Evolutionary conservation across 2,329 filamentous ascomycete genomes (phyloP).

Genomic region (Whalleya microplaca): DNA sequence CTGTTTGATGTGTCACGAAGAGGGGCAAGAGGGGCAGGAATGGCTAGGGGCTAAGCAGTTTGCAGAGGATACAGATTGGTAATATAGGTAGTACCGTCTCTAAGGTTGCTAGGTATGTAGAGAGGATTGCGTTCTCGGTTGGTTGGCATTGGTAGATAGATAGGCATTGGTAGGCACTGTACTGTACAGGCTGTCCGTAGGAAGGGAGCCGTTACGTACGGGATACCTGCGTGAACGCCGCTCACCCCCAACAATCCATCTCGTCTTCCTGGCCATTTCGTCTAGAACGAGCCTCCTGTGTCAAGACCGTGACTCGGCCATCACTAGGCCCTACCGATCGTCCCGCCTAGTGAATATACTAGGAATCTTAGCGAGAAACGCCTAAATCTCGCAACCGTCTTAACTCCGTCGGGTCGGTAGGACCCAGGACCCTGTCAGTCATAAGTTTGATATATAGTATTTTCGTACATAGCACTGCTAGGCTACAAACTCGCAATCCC

Average conservation of each 20-base stretch:
- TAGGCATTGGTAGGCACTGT: too few species aligned
- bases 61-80: too few species aligned
- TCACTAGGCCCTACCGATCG: neutral
- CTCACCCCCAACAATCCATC: neutral
- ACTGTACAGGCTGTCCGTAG: neutral
- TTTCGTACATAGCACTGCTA: neutral
- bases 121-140: too few species aligned
- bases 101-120: too few species aligned
- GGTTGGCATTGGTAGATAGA: too few species aligned
- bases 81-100: too few species aligned
- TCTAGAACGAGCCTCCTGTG: neutral
- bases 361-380: neutral
- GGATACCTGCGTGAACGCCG: neutral
- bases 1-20: too few species aligned
- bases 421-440: neutral
- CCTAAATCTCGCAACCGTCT: neutral
- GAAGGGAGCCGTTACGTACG: neutral
- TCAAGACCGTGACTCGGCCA: neutral
- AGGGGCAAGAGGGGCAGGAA: too few species aligned
- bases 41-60: too few species aligned
- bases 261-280: neutral
- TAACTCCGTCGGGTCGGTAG: neutral
- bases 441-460: too few species aligned
- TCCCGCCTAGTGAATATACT: neutral
- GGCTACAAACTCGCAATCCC: neutral